These are phyloP conservation scores for Amylocarpus encephaloides DNA, from an alignment of 2,329 filamentous ascomycete genomes.

Conservation along the genomic window DNA sequence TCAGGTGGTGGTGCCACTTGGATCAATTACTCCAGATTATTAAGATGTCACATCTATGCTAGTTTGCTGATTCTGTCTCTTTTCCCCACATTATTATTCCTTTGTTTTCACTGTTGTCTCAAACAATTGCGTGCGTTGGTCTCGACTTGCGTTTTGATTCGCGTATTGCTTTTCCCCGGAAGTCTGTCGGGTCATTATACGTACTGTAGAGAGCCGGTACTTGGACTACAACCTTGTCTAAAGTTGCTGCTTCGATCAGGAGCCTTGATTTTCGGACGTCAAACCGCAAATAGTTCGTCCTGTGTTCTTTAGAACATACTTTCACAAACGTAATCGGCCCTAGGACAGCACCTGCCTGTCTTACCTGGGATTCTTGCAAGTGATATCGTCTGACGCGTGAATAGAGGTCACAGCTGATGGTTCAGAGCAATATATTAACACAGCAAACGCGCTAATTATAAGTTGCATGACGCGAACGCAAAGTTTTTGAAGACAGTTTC, in stretches of 20 bases:
- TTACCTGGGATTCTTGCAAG: background rate
- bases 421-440: constrained; percentile 1
- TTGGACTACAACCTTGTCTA: background rate
- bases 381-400: background rate
- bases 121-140: too few species aligned
- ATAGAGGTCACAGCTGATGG: background rate
- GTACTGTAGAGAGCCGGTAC: too few species aligned
- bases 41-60: too few species aligned
- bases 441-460: background rate
- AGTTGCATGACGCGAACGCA: background rate
- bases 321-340: background rate
- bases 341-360: constrained; percentile 1
- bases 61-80: too few species aligned
- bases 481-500: background rate
- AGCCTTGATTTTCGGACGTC: background rate
- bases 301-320: background rate
- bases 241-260: background rate
- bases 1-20: too few species aligned
- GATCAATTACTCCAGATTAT: too few species aligned
- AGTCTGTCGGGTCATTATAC: too few species aligned
- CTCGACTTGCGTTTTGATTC: too few species aligned
- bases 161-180: too few species aligned
- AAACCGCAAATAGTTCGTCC: background rate
- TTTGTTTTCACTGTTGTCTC: too few species aligned
- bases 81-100: too few species aligned